These are phyloP conservation scores for Coffea canephora DNA, from an alignment of 257 asterid genomes.

Conservation along the genomic window DNA sequence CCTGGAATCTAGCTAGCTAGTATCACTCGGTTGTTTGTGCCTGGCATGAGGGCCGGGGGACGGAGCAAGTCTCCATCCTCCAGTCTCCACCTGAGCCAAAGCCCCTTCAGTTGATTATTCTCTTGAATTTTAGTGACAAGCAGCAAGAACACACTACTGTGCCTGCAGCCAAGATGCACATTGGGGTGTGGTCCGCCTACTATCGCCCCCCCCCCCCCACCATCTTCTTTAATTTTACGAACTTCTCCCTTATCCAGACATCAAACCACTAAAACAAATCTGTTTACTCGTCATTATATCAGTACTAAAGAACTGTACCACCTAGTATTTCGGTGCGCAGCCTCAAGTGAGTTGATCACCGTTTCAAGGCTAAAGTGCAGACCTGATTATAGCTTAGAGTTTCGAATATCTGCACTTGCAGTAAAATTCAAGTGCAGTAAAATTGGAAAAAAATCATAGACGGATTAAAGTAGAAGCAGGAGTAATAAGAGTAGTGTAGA, in stretches of 20 bases:
- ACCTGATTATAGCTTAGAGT: too few species aligned
- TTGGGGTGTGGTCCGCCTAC: conserved; percentile 19
- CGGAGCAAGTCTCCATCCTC: background rate
- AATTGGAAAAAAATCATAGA: too few species aligned
- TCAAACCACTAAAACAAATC: conserved; percentile 9
- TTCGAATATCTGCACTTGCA: too few species aligned
- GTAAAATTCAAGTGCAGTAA: too few species aligned
- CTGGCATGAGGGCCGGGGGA: background rate
- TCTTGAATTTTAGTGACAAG: background rate
- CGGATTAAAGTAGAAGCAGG: too few species aligned
- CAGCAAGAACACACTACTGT: conserved; percentile 1
- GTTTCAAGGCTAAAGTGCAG: too few species aligned
- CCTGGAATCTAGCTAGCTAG: background rate
- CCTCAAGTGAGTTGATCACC: too few species aligned
- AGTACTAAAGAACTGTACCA: background rate
- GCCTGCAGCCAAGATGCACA: conserved; percentile 12
- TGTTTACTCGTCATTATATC: background rate
- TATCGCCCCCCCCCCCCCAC: background rate
- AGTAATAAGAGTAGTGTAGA: too few species aligned
- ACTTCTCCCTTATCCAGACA: background rate
- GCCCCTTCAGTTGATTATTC: conserved; percentile 1
- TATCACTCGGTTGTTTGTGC: background rate
- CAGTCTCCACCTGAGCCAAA: background rate
- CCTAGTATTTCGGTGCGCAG: background rate
- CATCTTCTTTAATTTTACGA: background rate